phyloP scores from a whole-genome alignment of 805 yeast species.

The Zygosaccharomyces gambellarensis region DNA sequence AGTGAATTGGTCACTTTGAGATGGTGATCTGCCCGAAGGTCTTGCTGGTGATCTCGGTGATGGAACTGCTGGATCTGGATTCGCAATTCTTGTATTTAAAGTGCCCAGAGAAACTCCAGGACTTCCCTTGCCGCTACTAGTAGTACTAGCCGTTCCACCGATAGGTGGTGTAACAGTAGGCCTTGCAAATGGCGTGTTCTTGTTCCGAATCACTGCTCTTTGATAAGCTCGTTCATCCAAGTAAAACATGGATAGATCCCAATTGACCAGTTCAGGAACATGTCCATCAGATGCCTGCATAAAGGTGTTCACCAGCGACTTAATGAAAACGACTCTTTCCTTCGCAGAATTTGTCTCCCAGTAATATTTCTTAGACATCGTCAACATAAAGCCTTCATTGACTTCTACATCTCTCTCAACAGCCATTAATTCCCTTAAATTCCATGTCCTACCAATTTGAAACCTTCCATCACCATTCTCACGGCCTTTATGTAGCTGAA shows the following conservation, averaged over 20 bases:
- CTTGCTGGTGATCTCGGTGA: constrained; percentile 4
- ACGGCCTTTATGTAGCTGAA: constrained; percentile 79
- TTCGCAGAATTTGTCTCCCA: constrained; percentile 66
- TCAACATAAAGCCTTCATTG: constrained; percentile 53
- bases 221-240: constrained; percentile 37
- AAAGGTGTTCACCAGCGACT: constrained; percentile 48
- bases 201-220: constrained; percentile 27
- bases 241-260: constrained; percentile 43
- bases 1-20: constrained; percentile 1
- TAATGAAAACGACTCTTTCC: constrained; percentile 56
- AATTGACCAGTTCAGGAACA: constrained; percentile 49
- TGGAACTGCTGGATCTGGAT: neutral
- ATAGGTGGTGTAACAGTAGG: neutral
- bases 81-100: neutral
- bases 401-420: constrained; percentile 51
- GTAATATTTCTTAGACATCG: constrained; percentile 72
- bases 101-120: neutral
- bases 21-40: neutral
- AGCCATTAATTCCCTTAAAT: constrained; percentile 58
- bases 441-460: constrained; percentile 94
- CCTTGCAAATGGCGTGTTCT: constrained; percentile 3
- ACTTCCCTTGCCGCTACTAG: neutral
- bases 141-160: neutral
- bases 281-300: constrained; percentile 52
- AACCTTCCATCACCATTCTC: constrained; percentile 66